Evolutionary conservation across 805 yeast genomes (phyloP), one percentile per base, ranked within the genome.

Genomic region (Nakazawaea ishiwadae): DNA sequence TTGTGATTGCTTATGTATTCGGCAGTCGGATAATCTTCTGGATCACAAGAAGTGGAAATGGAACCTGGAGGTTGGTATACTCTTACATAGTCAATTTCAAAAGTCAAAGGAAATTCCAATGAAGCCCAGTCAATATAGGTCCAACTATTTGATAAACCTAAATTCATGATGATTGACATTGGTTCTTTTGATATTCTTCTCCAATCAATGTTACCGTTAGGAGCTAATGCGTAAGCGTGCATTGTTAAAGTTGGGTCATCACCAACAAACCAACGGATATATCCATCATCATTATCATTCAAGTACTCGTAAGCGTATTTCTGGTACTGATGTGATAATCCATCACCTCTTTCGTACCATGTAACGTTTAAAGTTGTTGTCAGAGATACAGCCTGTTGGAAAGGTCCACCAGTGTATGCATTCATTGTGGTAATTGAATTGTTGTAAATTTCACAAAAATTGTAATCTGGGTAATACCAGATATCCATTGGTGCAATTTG

Each of bases 401-500:
- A 64, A 2, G 77, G 77, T 11, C 75, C 74, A 6, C 79, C 79
- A 10, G 72, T 58, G 47, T 67, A 71, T 0, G 71, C 56, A 48
- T 67, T 68, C 69, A 71, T 66, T 12, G 64, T 47, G 1, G 77
- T 66, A 23, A 65, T 58, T 14, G 68, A 56, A 5, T 31, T 27
- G 49, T 73, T 68, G 48, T 70, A 53, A 31, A 73, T 53, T 34
- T 64, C 69, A 32, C 72, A 55, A 45, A 62, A 73, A 44, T 66
- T 62, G 51, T 72, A 72, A 51, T 73, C 77, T 3, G 79, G 75
- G 48, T 54, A 55, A 48, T 71, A 73, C 79, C 79, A 73, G 31
- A 71, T 63, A 52, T 73, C 77, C 52, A 60, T 61, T 1, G 78
- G 79, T 7, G 79, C 79, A 46, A 73, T 55, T 54, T 73, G 77